Evolutionary conservation across 2,329 filamentous ascomycete genomes (phyloP).

Genomic region (Hymenoscyphus fructigenus): DNA sequence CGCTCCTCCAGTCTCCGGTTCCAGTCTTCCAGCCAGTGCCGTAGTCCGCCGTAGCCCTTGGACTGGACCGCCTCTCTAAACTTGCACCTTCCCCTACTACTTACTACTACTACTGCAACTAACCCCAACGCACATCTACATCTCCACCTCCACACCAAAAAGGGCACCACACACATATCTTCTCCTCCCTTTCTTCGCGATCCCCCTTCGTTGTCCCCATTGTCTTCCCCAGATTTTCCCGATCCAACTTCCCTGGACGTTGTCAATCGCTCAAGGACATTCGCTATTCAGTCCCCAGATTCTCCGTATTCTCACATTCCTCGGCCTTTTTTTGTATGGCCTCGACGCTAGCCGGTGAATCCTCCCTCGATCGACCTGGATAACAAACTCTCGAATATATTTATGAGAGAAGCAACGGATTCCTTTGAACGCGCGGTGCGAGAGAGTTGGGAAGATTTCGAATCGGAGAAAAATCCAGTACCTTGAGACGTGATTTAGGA

Average conservation of each 20-base stretch:
- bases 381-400: constrained; percentile 14
- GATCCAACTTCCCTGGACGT: background rate
- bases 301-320: constrained; percentile 1
- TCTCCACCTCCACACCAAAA: background rate
- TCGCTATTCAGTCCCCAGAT: constrained; percentile 3
- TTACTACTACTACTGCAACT: background rate
- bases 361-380: background rate
- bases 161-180: background rate
- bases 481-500: background rate
- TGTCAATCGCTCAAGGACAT: background rate
- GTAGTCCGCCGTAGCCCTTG: background rate
- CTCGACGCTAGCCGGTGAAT: background rate
- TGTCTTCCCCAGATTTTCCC: background rate
- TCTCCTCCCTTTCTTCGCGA: background rate
- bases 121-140: background rate
- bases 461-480: constrained; percentile 1
- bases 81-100: background rate
- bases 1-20: background rate
- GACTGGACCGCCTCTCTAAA: background rate
- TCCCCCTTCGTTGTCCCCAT: background rate
- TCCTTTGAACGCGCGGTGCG: constrained; percentile 19
- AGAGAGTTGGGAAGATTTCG: constrained; percentile 21
- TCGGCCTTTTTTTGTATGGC: background rate
- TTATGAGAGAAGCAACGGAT: constrained; percentile 24
- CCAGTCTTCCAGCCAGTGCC: background rate